Conservation (phyloP, 169 alveolate genomes). For the Plasmodium fragile region DNA sequence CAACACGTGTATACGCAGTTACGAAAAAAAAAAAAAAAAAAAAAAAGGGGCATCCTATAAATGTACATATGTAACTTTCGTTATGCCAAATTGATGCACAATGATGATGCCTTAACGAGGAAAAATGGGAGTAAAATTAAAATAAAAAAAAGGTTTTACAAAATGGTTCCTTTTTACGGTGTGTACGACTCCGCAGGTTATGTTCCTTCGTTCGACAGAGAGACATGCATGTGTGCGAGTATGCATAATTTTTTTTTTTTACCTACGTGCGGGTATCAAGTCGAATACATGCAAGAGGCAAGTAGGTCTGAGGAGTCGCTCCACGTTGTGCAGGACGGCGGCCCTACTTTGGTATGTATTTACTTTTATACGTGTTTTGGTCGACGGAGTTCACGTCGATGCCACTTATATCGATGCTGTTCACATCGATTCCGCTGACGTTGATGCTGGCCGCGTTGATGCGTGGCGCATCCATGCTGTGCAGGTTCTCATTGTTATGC, state of each 20-base stretch:
- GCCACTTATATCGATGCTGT: not conserved
- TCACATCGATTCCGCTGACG: not conserved
- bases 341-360: constrained; percentile 11
- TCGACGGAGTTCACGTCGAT: constrained; percentile 23
- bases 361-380: constrained; percentile 15
- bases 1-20: not conserved
- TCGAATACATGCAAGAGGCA: not conserved
- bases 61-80: not conserved
- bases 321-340: not conserved
- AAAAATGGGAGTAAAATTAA: not conserved
- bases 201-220: not conserved
- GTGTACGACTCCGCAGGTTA: not conserved
- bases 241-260: not conserved
- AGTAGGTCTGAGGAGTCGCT: not conserved
- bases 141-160: not conserved
- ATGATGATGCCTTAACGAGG: not conserved
- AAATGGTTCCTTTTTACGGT: not conserved
- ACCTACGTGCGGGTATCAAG: not conserved
- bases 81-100: not conserved
- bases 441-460: constrained; percentile 1
- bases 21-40: constrained; percentile 1
- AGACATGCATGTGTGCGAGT: not conserved
- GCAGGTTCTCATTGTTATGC: constrained; percentile 4
- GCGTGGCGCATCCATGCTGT: not conserved
- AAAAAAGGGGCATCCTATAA: not conserved